Percentiles rank a stretch among this genome's conserved stretches.
These are phyloP conservation scores for Besnoitia besnoiti DNA, from an alignment of 169 alveolate species.

Conservation along the genomic window DNA sequence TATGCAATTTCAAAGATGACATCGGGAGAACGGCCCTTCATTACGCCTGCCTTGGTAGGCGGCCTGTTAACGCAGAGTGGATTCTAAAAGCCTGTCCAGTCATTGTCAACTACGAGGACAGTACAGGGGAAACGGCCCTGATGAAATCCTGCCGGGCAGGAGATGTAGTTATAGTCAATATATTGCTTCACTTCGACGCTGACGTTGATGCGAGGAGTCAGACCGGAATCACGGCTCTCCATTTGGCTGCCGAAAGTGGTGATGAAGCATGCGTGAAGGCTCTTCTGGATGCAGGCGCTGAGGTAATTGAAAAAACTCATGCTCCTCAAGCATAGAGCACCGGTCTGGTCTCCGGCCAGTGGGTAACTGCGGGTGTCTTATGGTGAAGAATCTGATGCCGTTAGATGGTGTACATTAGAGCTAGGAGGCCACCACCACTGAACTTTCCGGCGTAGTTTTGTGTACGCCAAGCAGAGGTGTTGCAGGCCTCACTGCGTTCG, in stretches of 20 bases:
- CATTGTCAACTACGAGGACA: neutral
- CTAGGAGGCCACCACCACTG: too few relatives aligned
- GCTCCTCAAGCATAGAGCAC: too few relatives aligned
- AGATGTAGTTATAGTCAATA: neutral
- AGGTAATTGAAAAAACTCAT: too few relatives aligned
- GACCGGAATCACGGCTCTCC: neutral
- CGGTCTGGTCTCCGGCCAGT: too few relatives aligned
- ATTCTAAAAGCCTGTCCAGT: neutral
- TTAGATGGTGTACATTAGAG: too few relatives aligned
- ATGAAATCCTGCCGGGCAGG: neutral
- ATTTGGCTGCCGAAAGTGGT: neutral
- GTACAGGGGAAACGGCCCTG: neutral
- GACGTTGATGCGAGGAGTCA: neutral
- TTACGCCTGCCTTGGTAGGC: slow-evolving; percentile 8
- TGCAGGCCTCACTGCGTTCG: too few relatives aligned
- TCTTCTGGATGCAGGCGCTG: neutral
- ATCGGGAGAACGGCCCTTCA: slow-evolving; percentile 1
- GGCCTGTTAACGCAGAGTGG: neutral
- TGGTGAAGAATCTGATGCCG: too few relatives aligned
- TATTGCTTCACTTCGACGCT: neutral
- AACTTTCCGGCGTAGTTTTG: too few relatives aligned
- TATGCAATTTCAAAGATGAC: neutral
- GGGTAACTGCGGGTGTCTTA: too few relatives aligned
- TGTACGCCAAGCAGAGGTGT: too few relatives aligned
- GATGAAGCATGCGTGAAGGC: neutral